phyloP scores from a whole-genome alignment of 352 stramenopile species.

The Pythium rishiriense region DNA sequence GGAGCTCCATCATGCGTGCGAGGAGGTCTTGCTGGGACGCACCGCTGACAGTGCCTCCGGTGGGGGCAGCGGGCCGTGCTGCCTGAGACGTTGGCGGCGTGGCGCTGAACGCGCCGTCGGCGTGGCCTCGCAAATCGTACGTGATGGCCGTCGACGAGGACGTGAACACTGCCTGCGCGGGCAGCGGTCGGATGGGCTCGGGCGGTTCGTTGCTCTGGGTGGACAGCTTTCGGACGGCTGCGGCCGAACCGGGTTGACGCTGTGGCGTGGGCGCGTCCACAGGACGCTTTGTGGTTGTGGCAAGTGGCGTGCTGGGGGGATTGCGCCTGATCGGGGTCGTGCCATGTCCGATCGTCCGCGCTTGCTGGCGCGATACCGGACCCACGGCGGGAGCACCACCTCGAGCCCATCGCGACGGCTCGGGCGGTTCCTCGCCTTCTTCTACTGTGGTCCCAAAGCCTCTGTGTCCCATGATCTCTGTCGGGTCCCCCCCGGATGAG shows the following conservation, averaged over 20 bases:
- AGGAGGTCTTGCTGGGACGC: slow-evolving; percentile 13
- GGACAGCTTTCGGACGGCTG: background rate
- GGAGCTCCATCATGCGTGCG: slow-evolving; percentile 41
- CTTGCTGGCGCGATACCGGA: no score
- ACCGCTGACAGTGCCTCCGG: background rate
- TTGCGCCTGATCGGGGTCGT: no score
- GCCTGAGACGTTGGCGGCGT: background rate
- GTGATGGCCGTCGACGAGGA: slow-evolving; percentile 4
- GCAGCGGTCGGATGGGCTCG: background rate
- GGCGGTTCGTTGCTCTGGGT: background rate
- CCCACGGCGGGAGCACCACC: no score
- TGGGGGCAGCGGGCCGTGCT: background rate
- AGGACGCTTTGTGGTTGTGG: no score
- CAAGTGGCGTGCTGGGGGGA: no score
- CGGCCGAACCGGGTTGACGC: background rate
- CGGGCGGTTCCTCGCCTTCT: background rate
- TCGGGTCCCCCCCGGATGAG: background rate
- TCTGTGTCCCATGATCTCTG: background rate
- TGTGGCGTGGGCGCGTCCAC: no score
- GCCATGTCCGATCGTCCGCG: no score
- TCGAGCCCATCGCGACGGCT: no score
- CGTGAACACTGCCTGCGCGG: background rate
- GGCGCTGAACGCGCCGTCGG: background rate
- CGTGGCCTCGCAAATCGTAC: slow-evolving; percentile 8
- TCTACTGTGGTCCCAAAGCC: background rate